phyloP scores from a whole-genome alignment of 2,329 filamentous ascomycete genomes.

The Lasiodiplodia sp. region DNA sequence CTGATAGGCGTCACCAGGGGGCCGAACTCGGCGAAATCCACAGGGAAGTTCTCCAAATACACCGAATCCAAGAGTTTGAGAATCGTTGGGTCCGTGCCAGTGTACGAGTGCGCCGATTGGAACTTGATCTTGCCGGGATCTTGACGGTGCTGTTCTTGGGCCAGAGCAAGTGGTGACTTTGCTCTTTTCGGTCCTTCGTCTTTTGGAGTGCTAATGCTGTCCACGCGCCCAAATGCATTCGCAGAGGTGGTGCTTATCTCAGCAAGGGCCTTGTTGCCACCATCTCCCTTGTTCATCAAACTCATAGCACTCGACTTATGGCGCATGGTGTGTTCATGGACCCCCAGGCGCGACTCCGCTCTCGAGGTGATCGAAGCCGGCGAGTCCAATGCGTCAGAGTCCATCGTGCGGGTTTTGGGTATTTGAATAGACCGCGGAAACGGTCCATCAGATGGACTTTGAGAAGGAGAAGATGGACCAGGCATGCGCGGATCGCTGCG shows the following conservation, averaged over 20 bases:
- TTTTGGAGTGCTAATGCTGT: constrained; percentile 53
- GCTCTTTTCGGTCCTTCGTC: constrained; percentile 41
- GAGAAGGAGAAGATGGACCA: constrained; percentile 34
- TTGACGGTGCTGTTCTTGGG: constrained; percentile 40
- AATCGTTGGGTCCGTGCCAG: constrained; percentile 73
- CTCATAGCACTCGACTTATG: constrained; percentile 66
- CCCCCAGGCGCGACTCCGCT: constrained; percentile 11
- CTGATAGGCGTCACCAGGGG: constrained; percentile 77
- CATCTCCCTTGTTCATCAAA: constrained; percentile 64
- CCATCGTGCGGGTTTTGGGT: constrained; percentile 31
- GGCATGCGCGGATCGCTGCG: constrained; percentile 39
- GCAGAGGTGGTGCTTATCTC: constrained; percentile 70
- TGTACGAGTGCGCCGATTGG: constrained; percentile 79
- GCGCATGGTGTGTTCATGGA: constrained; percentile 39
- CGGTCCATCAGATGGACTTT: constrained; percentile 35
- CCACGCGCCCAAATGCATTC: constrained; percentile 71
- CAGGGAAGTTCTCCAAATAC: constrained; percentile 72
- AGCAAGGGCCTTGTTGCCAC: constrained; percentile 64
- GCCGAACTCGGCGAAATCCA: constrained; percentile 72
- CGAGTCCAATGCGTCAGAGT: constrained; percentile 16
- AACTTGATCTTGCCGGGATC: constrained; percentile 55
- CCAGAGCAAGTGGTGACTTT: constrained; percentile 40
- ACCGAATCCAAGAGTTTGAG: constrained; percentile 79
- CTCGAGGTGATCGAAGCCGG: constrained; percentile 32
- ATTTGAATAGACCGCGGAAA: constrained; percentile 42